Evolutionary conservation across 139 green algal genomes (phyloP), one percentile per base, ranked within the genome.

Genomic region (Chlorella sp.): DNA sequence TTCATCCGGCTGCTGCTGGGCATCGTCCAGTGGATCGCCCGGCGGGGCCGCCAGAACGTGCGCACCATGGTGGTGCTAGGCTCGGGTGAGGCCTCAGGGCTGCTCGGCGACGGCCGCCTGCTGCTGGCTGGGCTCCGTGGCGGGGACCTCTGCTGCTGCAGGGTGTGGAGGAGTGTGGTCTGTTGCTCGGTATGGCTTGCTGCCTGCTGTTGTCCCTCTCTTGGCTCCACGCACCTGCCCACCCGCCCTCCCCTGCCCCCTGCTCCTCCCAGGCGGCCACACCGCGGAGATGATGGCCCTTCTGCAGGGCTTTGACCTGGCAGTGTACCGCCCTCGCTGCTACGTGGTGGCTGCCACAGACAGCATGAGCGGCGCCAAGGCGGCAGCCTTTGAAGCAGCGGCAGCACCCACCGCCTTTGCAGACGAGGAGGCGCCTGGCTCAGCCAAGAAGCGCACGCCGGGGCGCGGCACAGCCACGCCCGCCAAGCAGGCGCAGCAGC

Each of bases 211-310:
- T 16, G 24, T 2, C 51, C 51, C 51, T 16, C 51, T 43, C n/a
- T 56, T 44, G 7, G 17, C 30, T 34, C 24, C 7, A 22, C 69
- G 2, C 2, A 22, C 44, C 43, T 40, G 40, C 41, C 11, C 60
- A 13, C 20, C 24, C 28, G 30, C 81, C 32, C 26, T 24, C 48
- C 6, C 41, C 64, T 62, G 1, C 54, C 48, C n/a, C n/a, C n/a
- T n/a, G n/a, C 7, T 17, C 24, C 8, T 32, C 24, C 8, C 90
- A 98, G 95, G 95, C 13, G 96, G 96, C 3, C 96, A 98, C 87
- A 98, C 96, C 1, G 95, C 95, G 5, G 96, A 98, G 87, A 98
- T 98, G 93, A 86, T 98, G 46, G 86, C 81, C 73, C 83, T 98
- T 41, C 69, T 96, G 28, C 73, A 77, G 4, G 41, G 60, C 3